Conservation (phyloP, 352 stramenopile species). For the Phytophthora sojae region DNA sequence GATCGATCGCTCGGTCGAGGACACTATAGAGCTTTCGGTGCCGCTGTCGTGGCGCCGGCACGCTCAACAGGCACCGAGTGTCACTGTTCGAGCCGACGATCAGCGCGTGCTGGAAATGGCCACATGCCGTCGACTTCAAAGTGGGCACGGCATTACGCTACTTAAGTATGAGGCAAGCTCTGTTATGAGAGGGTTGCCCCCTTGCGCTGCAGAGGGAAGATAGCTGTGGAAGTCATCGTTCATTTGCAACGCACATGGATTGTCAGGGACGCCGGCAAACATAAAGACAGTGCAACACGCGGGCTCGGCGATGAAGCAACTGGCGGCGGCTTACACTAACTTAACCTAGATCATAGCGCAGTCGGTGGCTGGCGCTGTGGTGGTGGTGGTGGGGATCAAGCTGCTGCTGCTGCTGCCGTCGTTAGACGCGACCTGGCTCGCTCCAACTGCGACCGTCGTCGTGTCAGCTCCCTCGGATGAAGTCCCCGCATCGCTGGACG, state of each 20-base stretch:
- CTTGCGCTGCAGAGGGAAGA: constrained; percentile 4
- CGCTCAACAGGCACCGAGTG: constrained; percentile 2
- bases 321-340: background rate
- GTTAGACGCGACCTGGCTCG: background rate
- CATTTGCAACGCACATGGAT: constrained; percentile 22
- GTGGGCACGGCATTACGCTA: constrained; percentile 11
- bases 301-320: background rate
- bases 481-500: too few species aligned
- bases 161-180: background rate
- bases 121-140: constrained; percentile 4
- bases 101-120: constrained; percentile 13
- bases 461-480: constrained; percentile 1
- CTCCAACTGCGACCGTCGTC: background rate
- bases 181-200: background rate
- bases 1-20: constrained; percentile 5
- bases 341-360: constrained; percentile 18
- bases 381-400: too few species aligned
- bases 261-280: background rate
- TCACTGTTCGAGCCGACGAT: constrained; percentile 16
- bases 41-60: too few species aligned
- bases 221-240: constrained; percentile 21
- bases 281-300: constrained; percentile 17
- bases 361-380: background rate
- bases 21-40: constrained; percentile 2
- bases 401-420: background rate